Conservation (phyloP, 2,329 filamentous ascomycete species). For the Atkinsonella texensis region DNA sequence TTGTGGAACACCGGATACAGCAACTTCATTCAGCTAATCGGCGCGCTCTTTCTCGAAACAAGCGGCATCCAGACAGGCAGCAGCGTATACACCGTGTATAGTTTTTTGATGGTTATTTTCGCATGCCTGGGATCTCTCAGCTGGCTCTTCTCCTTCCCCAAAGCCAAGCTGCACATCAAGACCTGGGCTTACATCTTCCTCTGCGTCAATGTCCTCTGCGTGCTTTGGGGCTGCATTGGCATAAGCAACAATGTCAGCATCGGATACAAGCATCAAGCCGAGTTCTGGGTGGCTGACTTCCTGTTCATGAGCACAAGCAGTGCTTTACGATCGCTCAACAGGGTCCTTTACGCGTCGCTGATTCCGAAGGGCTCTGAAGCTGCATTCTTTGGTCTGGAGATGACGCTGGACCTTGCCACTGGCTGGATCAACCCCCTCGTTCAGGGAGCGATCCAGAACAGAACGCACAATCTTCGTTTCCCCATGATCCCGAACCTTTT, state of each 20-base stretch:
- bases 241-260: constrained; percentile 7
- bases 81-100: constrained; percentile 10
- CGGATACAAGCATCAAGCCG: constrained; percentile 11
- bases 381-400: constrained; percentile 10
- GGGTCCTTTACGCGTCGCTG: constrained; percentile 10
- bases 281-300: constrained; percentile 10
- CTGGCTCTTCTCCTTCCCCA: constrained; percentile 9
- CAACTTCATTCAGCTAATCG: constrained; percentile 9
- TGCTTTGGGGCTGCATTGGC: constrained; percentile 12
- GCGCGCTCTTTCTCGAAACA: constrained; percentile 10
- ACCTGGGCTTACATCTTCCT: constrained; percentile 11
- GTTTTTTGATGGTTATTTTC: constrained; percentile 10
- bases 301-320: constrained; percentile 12
- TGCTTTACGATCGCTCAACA: constrained; percentile 10
- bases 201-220: constrained; percentile 9
- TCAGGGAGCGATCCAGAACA: constrained; percentile 10
- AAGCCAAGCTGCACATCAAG: constrained; percentile 7
- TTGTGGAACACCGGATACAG: constrained; percentile 12
- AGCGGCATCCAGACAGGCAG: constrained; percentile 10
- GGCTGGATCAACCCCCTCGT: constrained; percentile 12
- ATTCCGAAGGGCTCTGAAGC: constrained; percentile 12
- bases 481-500: constrained; percentile 12
- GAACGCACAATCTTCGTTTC: constrained; percentile 11
- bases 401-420: constrained; percentile 11
- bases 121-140: constrained; percentile 9